These are phyloP conservation scores for Stereum hirsutum DNA, from an alignment of 1,284 basidiomycete genomes.

Conservation along the genomic window DNA sequence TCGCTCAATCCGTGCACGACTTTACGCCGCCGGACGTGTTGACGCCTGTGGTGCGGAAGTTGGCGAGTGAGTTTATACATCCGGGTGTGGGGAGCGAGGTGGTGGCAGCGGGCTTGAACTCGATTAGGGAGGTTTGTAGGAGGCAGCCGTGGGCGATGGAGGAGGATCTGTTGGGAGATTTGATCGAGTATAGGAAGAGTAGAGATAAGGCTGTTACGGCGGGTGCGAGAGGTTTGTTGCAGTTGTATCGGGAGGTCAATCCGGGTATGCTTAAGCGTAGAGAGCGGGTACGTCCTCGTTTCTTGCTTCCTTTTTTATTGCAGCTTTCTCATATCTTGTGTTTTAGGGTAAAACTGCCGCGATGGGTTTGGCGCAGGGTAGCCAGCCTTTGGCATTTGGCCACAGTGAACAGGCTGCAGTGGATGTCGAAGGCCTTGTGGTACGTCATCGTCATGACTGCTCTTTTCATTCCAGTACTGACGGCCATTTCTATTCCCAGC, in stretches of 20 bases:
- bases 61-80: slow-evolving; percentile 95
- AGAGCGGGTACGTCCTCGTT: slow-evolving; percentile 55
- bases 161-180: slow-evolving; percentile 85
- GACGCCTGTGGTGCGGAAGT: slow-evolving; percentile 83
- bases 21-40: slow-evolving; percentile 93
- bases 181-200: slow-evolving; percentile 93
- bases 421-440: slow-evolving; percentile 87
- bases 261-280: slow-evolving; percentile 86
- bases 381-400: slow-evolving; percentile 74
- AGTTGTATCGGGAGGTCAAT: slow-evolving; percentile 95
- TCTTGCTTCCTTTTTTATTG: not conserved
- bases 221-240: slow-evolving; percentile 81
- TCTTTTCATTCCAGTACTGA: slow-evolving; percentile 1
- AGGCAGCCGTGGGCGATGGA: slow-evolving; percentile 97
- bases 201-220: slow-evolving; percentile 91
- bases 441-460: too few relatives aligned
- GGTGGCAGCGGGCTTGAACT: slow-evolving; percentile 92
- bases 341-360: slow-evolving; percentile 76
- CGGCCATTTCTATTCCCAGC: slow-evolving; percentile 29
- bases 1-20: slow-evolving; percentile 95
- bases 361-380: slow-evolving; percentile 57
- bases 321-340: slow-evolving; percentile 2
- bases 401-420: slow-evolving; percentile 66
- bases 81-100: slow-evolving; percentile 96
- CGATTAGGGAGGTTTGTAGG: slow-evolving; percentile 88